A percentile compares a stretch with the other conserved stretches of the same genome.
Evolutionary conservation across 169 alveolate genomes (phyloP).

Genomic region (Cystoisospora suis): DNA sequence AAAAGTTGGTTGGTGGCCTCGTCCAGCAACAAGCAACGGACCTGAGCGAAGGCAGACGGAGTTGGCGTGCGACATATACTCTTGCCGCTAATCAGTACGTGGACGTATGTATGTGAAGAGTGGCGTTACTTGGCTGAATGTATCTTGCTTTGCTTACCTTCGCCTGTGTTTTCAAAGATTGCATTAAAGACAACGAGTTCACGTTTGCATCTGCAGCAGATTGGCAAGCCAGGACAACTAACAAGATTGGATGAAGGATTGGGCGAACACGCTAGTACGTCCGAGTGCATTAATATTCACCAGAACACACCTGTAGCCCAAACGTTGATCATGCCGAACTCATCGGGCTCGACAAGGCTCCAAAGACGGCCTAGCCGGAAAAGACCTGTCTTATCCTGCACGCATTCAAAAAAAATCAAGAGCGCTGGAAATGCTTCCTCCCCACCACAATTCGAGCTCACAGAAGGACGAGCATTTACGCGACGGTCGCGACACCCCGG

Average conservation of each 20-base stretch:
- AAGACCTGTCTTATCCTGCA: constrained; percentile 30
- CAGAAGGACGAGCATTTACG: too few relatives aligned
- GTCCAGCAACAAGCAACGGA: constrained; percentile 17
- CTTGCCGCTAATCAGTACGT: too few relatives aligned
- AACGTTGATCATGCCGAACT: constrained; percentile 35
- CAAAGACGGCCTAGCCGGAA: constrained; percentile 46
- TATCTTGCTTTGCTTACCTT: constrained; percentile 16
- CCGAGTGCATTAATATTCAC: background rate
- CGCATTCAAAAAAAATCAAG: too few relatives aligned
- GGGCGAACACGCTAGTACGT: background rate
- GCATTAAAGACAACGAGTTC: background rate
- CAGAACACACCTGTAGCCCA: constrained; percentile 9
- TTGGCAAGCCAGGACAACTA: background rate
- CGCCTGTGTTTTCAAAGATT: constrained; percentile 8
- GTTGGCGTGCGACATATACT: background rate
- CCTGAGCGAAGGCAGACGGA: background rate
- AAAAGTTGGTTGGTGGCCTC: constrained; percentile 6
- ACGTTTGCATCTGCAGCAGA: background rate
- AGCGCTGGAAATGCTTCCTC: too few relatives aligned
- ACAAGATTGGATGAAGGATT: background rate
- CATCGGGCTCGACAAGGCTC: constrained; percentile 48
- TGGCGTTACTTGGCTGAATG: background rate
- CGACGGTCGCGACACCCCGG: too few relatives aligned
- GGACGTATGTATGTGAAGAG: background rate
- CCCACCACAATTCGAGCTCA: too few relatives aligned